These are phyloP conservation scores for Suhomyces choctaworum DNA, from an alignment of 1,139 yeast species.

Conservation along the genomic window DNA sequence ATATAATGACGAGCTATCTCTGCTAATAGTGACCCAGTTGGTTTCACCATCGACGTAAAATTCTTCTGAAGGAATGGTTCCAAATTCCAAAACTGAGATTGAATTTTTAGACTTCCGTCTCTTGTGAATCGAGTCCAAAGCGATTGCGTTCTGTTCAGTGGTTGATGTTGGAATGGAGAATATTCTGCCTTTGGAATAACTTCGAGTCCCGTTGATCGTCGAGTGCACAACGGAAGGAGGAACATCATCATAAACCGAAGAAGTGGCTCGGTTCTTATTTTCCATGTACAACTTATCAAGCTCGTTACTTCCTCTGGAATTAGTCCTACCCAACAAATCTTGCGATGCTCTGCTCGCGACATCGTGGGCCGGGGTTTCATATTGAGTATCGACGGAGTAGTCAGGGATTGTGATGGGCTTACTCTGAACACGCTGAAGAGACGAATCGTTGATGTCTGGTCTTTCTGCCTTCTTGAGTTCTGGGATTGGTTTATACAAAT, in stretches of 20 bases:
- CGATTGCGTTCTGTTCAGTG: slow-evolving; percentile 15
- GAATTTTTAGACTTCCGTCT: slow-evolving; percentile 6
- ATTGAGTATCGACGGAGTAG: slow-evolving; percentile 9
- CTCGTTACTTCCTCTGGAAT: slow-evolving; percentile 2
- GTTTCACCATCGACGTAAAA: slow-evolving; percentile 34
- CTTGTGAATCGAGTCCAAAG: slow-evolving; percentile 13
- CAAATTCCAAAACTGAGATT: slow-evolving; percentile 11
- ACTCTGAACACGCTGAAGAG: slow-evolving; percentile 4
- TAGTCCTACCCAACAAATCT: not conserved
- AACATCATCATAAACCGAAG: not conserved
- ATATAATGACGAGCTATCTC: slow-evolving; percentile 28
- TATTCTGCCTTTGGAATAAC: not conserved
- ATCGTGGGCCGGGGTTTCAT: slow-evolving; percentile 7
- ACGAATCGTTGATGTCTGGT: slow-evolving; percentile 1
- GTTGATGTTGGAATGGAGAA: slow-evolving; percentile 7
- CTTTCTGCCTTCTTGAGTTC: slow-evolving; percentile 15
- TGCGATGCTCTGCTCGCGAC: slow-evolving; percentile 2
- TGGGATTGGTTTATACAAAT: slow-evolving; percentile 20
- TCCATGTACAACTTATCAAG: not conserved
- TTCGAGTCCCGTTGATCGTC: not conserved
- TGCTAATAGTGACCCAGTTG: slow-evolving; percentile 36
- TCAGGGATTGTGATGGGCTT: slow-evolving; percentile 10
- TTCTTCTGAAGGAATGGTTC: slow-evolving; percentile 22
- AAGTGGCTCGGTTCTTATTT: slow-evolving; percentile 1
- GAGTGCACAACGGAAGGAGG: not conserved